These are phyloP conservation scores for Solioccasus polychromus DNA, from an alignment of 768 basidiomycete species.

Conservation along the genomic window DNA sequence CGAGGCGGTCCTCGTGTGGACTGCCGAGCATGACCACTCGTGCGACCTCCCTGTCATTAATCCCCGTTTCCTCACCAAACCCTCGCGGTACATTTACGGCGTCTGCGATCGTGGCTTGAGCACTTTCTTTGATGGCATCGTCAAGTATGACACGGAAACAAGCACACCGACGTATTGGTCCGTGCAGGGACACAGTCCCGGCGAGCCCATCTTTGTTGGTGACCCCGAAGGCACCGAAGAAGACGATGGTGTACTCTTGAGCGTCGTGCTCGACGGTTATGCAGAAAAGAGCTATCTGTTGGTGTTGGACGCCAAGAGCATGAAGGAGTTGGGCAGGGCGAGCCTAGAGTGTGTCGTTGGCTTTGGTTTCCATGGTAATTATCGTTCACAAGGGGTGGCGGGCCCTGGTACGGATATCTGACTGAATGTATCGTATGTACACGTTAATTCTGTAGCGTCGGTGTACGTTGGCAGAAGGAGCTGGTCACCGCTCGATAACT, in stretches of 20 bases:
- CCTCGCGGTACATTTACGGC: conserved; percentile 34
- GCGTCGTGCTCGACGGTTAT: conserved; percentile 35
- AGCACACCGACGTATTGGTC: conserved; percentile 27
- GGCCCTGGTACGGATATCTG: conserved; percentile 22
- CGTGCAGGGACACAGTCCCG: conserved; percentile 28
- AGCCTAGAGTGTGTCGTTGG: conserved; percentile 32
- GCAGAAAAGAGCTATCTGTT: conserved; percentile 33
- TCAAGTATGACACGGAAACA: conserved; percentile 35
- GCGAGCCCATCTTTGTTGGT: conserved; percentile 38
- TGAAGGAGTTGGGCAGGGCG: conserved; percentile 37
- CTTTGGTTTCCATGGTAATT: conserved; percentile 38
- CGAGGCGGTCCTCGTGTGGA: conserved; percentile 19
- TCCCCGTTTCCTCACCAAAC: conserved; percentile 29
- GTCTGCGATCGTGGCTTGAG: conserved; percentile 25
- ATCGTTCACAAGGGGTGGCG: conserved; percentile 5
- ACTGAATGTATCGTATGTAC: not conserved
- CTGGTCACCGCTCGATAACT: too few species aligned
- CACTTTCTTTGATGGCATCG: conserved; percentile 33
- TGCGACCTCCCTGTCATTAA: conserved; percentile 37
- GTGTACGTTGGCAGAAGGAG: conserved; percentile 11
- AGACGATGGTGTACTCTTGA: conserved; percentile 38
- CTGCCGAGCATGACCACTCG: conserved; percentile 25
- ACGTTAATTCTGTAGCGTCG: not conserved
- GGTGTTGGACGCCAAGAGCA: conserved; percentile 34
- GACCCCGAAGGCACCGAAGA: conserved; percentile 29